A percentile compares a stretch with the other conserved stretches of the same genome.
phyloP scores from a whole-genome alignment of 441 rosid species.

The Hypseocharis bilobata region DNA sequence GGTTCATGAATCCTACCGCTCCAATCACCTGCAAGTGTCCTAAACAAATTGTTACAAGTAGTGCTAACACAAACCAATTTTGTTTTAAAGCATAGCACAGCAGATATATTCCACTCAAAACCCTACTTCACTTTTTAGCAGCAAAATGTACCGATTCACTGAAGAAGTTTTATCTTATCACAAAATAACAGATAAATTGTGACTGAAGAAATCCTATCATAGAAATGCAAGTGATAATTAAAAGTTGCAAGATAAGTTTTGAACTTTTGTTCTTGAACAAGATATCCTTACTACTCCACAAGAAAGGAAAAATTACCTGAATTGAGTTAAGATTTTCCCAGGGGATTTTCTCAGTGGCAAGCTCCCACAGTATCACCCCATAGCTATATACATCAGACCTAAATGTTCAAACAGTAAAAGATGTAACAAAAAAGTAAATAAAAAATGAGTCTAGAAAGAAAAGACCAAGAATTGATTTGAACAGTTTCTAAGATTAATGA shows the following conservation, averaged over 20 bases:
- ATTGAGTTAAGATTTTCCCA: constrained; percentile 90
- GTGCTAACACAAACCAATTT: no score
- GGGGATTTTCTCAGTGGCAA: constrained; percentile 85
- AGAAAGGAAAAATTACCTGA: constrained; percentile 48
- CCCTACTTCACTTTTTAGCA: not conserved
- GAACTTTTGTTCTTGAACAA: not conserved
- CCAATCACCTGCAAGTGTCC: constrained; percentile 70
- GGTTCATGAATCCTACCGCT: constrained; percentile 93
- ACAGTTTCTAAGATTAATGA: constrained; percentile 13
- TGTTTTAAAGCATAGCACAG: constrained; percentile 2
- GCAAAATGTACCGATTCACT: not conserved
- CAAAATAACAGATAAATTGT: no score
- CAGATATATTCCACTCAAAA: not conserved
- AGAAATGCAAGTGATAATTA: not conserved
- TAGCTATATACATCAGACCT: constrained; percentile 91
- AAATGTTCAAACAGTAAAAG: constrained; percentile 16
- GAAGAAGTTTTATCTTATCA: no score
- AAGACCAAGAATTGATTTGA: constrained; percentile 1
- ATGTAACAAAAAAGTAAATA: not conserved
- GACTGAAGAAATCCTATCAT: not conserved
- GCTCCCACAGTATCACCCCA: constrained; percentile 90
- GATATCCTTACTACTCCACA: not conserved
- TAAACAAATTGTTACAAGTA: constrained; percentile 19
- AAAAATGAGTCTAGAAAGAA: constrained; percentile 17
- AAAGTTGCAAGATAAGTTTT: not conserved